These are phyloP conservation scores for Delonix regia DNA, from an alignment of 306 rosid genomes.

Conservation along the genomic window DNA sequence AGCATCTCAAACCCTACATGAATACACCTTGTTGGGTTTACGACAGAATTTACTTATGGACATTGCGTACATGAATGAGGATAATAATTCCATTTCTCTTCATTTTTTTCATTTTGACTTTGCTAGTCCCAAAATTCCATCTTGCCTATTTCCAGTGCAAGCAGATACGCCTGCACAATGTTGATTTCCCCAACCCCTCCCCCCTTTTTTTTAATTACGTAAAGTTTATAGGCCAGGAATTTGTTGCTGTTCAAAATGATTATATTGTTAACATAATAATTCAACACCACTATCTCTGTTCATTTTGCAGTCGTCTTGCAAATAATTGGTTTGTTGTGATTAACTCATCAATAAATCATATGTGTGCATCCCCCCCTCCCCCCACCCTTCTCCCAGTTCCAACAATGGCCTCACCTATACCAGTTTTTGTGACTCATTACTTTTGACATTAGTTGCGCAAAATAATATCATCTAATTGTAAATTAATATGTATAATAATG, in stretches of 20 bases:
- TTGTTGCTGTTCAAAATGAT: conserved; percentile 1
- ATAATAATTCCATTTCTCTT: neutral
- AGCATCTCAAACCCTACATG: neutral
- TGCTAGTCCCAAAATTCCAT: neutral
- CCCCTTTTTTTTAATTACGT: neutral
- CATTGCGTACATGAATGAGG: neutral
- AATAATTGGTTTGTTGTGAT: conserved; percentile 17
- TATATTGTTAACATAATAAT: neutral
- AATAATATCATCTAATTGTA: conserved; percentile 14
- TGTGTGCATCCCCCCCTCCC: too few species aligned
- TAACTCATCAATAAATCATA: conserved; percentile 7
- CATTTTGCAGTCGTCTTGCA: conserved; percentile 24
- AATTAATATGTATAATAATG: conserved; percentile 13
- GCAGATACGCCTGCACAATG: neutral
- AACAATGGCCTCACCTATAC: conserved; percentile 19
- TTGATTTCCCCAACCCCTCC: neutral
- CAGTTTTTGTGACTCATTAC: conserved; percentile 19
- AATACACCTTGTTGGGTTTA: neutral
- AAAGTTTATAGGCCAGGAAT: neutral
- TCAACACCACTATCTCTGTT: conserved; percentile 16
- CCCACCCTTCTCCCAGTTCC: conserved; percentile 9
- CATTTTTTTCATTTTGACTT: neutral
- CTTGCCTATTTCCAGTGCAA: neutral
- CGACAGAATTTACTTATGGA: neutral
- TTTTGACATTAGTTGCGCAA: conserved; percentile 22